These are phyloP conservation scores for Globisporangium orthogonon DNA, from an alignment of 352 stramenopile species.

Conservation along the genomic window DNA sequence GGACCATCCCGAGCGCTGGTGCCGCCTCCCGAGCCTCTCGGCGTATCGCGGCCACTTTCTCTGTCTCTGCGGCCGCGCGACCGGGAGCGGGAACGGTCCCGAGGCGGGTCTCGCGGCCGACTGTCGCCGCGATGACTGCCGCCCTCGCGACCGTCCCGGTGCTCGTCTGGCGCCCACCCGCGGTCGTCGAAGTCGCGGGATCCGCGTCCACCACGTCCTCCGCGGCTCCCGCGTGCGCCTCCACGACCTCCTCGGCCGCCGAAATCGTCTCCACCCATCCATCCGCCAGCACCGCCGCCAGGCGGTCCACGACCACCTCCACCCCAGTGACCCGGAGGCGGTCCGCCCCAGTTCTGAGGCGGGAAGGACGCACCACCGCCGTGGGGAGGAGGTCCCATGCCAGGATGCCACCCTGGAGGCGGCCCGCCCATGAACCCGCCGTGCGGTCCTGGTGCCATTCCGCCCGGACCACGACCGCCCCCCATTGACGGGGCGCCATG, in stretches of 20 bases:
- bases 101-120: conserved; percentile 27
- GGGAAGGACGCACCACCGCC: conserved; percentile 14
- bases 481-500: conserved; percentile 7
- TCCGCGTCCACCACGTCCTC: conserved; percentile 9
- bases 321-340: conserved; percentile 39
- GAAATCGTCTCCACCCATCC: conserved; percentile 36
- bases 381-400: conserved; percentile 46
- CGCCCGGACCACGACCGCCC: conserved; percentile 18
- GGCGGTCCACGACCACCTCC: conserved; percentile 29
- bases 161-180: conserved; percentile 19
- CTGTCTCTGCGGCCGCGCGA: conserved; percentile 25
- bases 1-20: conserved; percentile 12
- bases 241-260: conserved; percentile 27
- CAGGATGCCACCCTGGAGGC: conserved; percentile 60
- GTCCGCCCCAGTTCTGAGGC: conserved; percentile 27
- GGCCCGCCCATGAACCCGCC: conserved; percentile 43
- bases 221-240: conserved; percentile 18
- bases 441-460: conserved; percentile 17
- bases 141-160: conserved; percentile 18
- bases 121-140: conserved; percentile 14
- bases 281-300: conserved; percentile 30
- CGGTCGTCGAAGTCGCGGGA: conserved; percentile 35
- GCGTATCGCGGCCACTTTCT: conserved; percentile 13
- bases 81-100: conserved; percentile 52
- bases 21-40: conserved; percentile 10